These are phyloP conservation scores for Russula lepida DNA, from an alignment of 768 basidiomycete species.

Conservation along the genomic window DNA sequence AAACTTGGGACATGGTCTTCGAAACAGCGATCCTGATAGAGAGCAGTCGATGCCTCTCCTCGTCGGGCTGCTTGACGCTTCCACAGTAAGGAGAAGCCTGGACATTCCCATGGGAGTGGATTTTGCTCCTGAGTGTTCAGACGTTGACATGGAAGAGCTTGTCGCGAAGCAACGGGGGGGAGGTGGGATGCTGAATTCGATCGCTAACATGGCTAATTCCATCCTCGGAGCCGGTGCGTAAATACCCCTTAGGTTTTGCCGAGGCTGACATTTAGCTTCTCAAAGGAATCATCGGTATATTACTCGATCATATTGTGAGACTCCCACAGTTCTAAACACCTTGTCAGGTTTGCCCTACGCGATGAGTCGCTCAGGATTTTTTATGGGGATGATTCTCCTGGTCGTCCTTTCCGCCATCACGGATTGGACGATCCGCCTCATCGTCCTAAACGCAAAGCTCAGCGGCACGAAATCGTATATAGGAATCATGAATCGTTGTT, in stretches of 20 bases:
- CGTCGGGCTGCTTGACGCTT: conserved; percentile 65
- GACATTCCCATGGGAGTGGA: conserved; percentile 42
- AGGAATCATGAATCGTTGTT: conserved; percentile 90
- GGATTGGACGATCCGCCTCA: conserved; percentile 97
- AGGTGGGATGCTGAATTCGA: conserved; percentile 68
- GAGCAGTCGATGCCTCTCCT: conserved; percentile 69
- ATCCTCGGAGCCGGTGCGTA: conserved; percentile 83
- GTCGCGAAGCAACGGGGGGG: conserved; percentile 57
- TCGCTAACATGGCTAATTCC: conserved; percentile 93
- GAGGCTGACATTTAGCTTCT: background rate
- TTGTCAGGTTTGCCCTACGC: conserved; percentile 83
- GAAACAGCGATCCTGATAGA: conserved; percentile 31
- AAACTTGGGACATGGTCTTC: conserved; percentile 28
- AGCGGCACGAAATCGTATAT: conserved; percentile 90
- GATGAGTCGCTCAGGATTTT: conserved; percentile 87
- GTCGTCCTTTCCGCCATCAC: conserved; percentile 74
- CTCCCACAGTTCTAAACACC: background rate
- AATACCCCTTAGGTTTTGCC: conserved; percentile 8
- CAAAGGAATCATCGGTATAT: conserved; percentile 65
- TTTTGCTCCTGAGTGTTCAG: conserved; percentile 27
- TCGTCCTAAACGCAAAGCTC: conserved; percentile 92
- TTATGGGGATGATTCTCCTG: conserved; percentile 77
- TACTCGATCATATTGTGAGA: background rate
- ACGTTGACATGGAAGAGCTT: conserved; percentile 64
- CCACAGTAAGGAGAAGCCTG: conserved; percentile 44